These are phyloP conservation scores for Allium sativum DNA, from an alignment of 106 monocot genomes.

Conservation along the genomic window DNA sequence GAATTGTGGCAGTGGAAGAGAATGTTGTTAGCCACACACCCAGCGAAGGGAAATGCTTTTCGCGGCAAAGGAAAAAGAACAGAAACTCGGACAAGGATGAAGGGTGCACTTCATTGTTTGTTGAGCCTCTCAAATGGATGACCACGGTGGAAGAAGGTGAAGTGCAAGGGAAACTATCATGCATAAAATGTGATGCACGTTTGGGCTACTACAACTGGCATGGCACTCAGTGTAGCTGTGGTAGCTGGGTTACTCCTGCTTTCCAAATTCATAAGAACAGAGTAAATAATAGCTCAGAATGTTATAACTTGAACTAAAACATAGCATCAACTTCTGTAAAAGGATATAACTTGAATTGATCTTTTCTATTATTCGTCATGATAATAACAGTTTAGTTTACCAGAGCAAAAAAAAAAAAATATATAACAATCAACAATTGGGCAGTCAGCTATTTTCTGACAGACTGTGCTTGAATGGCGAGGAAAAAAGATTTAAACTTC, in stretches of 20 bases:
- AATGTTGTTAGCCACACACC: conserved; percentile 79
- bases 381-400: no score
- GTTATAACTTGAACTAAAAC: no score
- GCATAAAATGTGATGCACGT: conserved; percentile 65
- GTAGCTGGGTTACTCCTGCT: conserved; percentile 96
- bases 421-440: no score
- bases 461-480: no score
- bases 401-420: no score
- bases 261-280: conserved; percentile 88
- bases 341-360: no score
- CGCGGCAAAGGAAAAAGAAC: conserved; percentile 60
- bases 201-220: conserved; percentile 96
- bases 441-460: no score
- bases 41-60: conserved; percentile 70
- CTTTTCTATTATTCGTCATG: no score
- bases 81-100: conserved; percentile 21
- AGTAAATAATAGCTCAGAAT: conserved; percentile 42
- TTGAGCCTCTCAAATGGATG: conserved; percentile 91
- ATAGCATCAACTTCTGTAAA: no score
- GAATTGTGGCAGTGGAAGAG: conserved; percentile 67
- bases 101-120: conserved; percentile 76
- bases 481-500: no score
- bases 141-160: conserved; percentile 90
- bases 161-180: conserved; percentile 80
- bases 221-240: conserved; percentile 91